Conservation (phyloP, 31 red algal species). For the Porphyra umbilicalis region DNA sequence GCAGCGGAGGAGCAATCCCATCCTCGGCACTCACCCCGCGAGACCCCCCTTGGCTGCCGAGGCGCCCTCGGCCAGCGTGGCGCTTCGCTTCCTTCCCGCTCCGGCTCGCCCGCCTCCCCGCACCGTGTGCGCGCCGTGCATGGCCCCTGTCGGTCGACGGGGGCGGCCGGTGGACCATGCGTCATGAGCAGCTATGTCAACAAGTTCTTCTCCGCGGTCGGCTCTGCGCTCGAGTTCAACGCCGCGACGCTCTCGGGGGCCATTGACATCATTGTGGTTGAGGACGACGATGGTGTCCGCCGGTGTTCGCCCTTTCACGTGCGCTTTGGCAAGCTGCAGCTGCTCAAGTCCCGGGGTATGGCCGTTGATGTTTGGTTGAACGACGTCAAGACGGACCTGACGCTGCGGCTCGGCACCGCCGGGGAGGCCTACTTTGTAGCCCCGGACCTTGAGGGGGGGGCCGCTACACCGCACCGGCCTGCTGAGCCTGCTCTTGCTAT, state of each 20-base stretch:
- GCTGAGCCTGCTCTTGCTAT: too few species aligned
- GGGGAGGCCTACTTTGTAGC: slow-evolving; percentile 98
- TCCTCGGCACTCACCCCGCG: too few species aligned
- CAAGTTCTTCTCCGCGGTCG: slow-evolving; percentile 74
- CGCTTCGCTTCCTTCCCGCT: too few species aligned
- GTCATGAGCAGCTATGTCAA: slow-evolving; percentile 88
- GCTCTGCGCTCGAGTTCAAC: slow-evolving; percentile 95
- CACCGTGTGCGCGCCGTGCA: too few species aligned
- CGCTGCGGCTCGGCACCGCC: slow-evolving; percentile 79
- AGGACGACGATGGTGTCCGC: slow-evolving; percentile 63
- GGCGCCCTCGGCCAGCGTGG: too few species aligned
- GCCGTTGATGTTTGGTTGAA: slow-evolving; percentile 76
- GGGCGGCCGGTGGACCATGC: not conserved
- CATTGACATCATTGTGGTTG: slow-evolving; percentile 91
- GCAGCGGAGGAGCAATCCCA: too few species aligned
- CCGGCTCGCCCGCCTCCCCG: too few species aligned
- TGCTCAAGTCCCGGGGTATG: slow-evolving; percentile 86
- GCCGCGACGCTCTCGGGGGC: slow-evolving; percentile 98
- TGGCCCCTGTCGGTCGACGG: not conserved
- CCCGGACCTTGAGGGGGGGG: too few species aligned
- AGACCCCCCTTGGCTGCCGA: too few species aligned
- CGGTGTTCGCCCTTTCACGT: slow-evolving; percentile 88
- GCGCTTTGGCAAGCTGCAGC: slow-evolving; percentile 95
- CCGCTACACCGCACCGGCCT: too few species aligned
- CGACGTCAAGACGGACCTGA: slow-evolving; percentile 41